Percentiles rank a stretch among this genome's conserved stretches.
phyloP scores from a whole-genome alignment of 805 yeast species.

The Brettanomyces anomalus region DNA sequence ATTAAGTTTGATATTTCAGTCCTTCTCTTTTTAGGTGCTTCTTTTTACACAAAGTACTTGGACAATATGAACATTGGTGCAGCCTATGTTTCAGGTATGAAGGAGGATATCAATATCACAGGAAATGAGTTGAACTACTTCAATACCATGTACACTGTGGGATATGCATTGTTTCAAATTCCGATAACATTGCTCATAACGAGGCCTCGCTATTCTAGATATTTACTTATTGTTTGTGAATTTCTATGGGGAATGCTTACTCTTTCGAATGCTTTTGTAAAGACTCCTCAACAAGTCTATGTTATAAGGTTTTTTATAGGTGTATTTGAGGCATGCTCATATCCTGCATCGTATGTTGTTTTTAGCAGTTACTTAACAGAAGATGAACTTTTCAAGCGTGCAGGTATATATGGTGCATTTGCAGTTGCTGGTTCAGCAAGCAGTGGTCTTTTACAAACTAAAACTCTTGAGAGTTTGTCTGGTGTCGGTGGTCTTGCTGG shows the following conservation, averaged over 20 bases:
- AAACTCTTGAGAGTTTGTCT: constrained; percentile 36
- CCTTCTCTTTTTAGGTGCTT: constrained; percentile 21
- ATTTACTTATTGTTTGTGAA: constrained; percentile 48
- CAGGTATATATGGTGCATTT: constrained; percentile 14
- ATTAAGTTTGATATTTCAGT: constrained; percentile 9
- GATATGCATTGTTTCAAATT: constrained; percentile 51
- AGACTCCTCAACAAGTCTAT: constrained; percentile 40
- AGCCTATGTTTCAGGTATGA: constrained; percentile 65
- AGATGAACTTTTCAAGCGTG: constrained; percentile 10
- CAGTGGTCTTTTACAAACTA: constrained; percentile 54
- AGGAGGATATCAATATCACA: constrained; percentile 29
- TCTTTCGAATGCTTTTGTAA: constrained; percentile 31
- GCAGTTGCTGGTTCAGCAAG: constrained; percentile 38
- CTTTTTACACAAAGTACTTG: constrained; percentile 45
- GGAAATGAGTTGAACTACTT: constrained; percentile 18
- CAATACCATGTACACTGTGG: constrained; percentile 26
- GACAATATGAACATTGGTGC: constrained; percentile 47
- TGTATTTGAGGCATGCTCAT: constrained; percentile 50
- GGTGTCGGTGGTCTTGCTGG: constrained; percentile 48
- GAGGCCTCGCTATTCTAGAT: constrained; percentile 42
- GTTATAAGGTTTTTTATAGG: constrained; percentile 55
- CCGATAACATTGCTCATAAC: constrained; percentile 42
- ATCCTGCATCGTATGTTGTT: constrained; percentile 50
- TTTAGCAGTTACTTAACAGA: constrained; percentile 10
- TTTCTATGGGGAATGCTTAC: constrained; percentile 25